Evolutionary conservation across 164 flowering plant genomes (phyloP).

Genomic region (Houttuynia cordata): DNA sequence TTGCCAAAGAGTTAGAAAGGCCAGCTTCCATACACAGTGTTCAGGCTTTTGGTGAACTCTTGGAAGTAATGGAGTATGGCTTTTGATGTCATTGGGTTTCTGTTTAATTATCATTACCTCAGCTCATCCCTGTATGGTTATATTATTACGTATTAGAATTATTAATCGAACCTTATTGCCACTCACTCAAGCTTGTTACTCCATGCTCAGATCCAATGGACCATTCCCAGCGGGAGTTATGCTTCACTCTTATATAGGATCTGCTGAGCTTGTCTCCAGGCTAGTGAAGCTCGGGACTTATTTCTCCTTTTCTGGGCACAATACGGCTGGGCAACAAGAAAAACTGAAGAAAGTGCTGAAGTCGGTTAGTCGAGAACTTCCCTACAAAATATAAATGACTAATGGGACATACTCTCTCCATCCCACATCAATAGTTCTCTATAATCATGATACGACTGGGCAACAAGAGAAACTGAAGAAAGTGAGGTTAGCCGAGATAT

Average conservation of each 20-base stretch:
- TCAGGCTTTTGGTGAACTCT: neutral
- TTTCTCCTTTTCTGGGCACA: neutral
- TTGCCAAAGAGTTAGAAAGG: neutral
- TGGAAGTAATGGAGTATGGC: neutral
- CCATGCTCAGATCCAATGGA: constrained; percentile 1
- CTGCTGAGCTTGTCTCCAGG: neutral
- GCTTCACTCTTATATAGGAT: neutral
- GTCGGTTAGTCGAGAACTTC: neutral
- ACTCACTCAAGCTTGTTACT: neutral
- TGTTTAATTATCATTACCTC: neutral
- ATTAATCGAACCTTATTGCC: too few relatives aligned
- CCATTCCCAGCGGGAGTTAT: neutral
- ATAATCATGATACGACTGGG: neutral
- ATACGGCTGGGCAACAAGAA: neutral
- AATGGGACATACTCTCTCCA: too few relatives aligned
- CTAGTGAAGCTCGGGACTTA: neutral
- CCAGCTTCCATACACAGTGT: neutral
- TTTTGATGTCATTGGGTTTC: neutral
- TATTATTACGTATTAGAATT: too few relatives aligned
- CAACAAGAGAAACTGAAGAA: neutral
- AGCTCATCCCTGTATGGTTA: neutral
- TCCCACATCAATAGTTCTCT: too few relatives aligned
- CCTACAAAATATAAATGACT: too few relatives aligned
- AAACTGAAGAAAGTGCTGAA: neutral
- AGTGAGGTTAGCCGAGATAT: neutral